Evolutionary conservation across 805 yeast genomes (phyloP).

Genomic region (Candida andamanensis): DNA sequence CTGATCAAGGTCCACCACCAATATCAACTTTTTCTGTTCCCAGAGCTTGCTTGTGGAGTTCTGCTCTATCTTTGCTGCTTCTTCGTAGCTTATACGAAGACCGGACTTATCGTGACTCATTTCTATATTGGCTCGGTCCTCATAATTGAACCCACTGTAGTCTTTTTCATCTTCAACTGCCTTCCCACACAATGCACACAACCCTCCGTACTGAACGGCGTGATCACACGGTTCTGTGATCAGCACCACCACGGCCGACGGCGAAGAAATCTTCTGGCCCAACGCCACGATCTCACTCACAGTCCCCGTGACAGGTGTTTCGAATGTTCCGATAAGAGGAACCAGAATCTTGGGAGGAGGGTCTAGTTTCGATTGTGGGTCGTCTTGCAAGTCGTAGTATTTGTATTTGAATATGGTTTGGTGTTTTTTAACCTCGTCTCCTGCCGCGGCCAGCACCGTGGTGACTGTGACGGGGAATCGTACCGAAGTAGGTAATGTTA

Average conservation of each 20-base stretch:
- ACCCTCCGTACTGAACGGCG: slow-evolving; percentile 88
- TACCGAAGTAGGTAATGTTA: slow-evolving; percentile 55
- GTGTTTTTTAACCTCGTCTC: slow-evolving; percentile 47
- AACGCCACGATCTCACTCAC: slow-evolving; percentile 48
- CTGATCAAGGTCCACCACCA: slow-evolving; percentile 95
- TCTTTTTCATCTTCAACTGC: slow-evolving; percentile 66
- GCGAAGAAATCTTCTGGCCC: slow-evolving; percentile 58
- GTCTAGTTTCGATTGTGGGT: slow-evolving; percentile 43
- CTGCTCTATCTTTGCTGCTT: slow-evolving; percentile 81
- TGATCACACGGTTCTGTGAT: slow-evolving; percentile 85
- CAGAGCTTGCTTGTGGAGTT: slow-evolving; percentile 57
- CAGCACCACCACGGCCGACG: slow-evolving; percentile 42
- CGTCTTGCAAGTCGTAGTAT: slow-evolving; percentile 62
- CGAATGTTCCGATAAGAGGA: slow-evolving; percentile 71
- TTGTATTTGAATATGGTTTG: slow-evolving; percentile 54
- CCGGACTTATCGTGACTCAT: slow-evolving; percentile 89
- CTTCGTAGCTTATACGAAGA: slow-evolving; percentile 75
- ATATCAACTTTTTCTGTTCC: slow-evolving; percentile 62
- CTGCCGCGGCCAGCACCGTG: slow-evolving; percentile 40
- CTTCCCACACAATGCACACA: slow-evolving; percentile 90
- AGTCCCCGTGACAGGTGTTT: slow-evolving; percentile 76
- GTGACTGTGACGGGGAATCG: slow-evolving; percentile 67
- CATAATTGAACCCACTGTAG: slow-evolving; percentile 62
- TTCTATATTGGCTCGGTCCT: slow-evolving; percentile 74
- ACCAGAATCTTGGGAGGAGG: slow-evolving; percentile 46